phyloP scores from a whole-genome alignment of 139 green algal genomes.

The Trebouxia sp. region DNA sequence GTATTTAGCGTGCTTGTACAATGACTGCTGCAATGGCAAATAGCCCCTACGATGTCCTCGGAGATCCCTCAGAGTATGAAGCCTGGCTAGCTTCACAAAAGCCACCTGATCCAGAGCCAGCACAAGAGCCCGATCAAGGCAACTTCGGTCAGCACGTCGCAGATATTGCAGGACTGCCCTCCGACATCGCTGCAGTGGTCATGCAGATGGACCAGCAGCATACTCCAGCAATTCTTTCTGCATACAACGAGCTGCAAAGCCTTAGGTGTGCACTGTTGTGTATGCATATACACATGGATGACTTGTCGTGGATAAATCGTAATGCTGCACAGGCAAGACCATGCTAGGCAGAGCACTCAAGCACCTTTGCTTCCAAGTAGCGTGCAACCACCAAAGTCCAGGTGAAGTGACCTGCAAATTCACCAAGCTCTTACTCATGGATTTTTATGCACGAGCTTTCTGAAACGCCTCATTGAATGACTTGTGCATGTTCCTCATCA shows the following conservation, averaged over 20 bases:
- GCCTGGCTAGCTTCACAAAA: neutral
- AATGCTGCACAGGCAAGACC: no score
- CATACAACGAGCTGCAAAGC: constrained; percentile 7
- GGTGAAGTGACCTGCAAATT: neutral
- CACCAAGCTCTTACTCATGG: neutral
- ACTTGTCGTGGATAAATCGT: no score
- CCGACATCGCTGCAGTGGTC: neutral
- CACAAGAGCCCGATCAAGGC: neutral
- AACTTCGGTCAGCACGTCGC: neutral
- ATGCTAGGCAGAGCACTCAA: no score
- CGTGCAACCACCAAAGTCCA: neutral
- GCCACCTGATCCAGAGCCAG: neutral
- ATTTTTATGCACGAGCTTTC: neutral
- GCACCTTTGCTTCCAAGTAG: no score
- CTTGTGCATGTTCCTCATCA: neutral
- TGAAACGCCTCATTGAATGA: neutral
- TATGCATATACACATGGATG: no score
- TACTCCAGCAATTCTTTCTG: neutral
- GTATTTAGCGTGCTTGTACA: neutral
- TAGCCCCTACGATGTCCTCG: neutral
- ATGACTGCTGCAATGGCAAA: neutral
- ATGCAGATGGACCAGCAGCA: neutral
- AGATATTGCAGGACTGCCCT: neutral
- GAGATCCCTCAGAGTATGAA: neutral
- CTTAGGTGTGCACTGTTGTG: neutral